Evolutionary conservation across 768 basidiomycete genomes (phyloP).

Genomic region (Boletus sp.): DNA sequence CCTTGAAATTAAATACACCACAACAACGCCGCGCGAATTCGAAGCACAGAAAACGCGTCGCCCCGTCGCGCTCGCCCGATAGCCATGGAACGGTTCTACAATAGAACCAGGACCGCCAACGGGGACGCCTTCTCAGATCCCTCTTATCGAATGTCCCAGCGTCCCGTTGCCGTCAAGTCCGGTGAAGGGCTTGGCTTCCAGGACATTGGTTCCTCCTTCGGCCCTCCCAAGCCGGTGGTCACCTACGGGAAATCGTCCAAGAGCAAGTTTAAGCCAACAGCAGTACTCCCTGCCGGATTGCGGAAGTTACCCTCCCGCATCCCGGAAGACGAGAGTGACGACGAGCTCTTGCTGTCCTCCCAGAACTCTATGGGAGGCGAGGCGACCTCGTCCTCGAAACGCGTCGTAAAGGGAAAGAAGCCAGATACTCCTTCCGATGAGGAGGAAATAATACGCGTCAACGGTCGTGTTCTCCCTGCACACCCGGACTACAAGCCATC

Average conservation of each 20-base stretch:
- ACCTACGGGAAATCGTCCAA: constrained; percentile 2
- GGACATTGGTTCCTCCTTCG: constrained; percentile 23
- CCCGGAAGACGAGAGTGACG: constrained; percentile 23
- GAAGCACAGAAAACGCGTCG: background rate
- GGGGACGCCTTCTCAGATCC: constrained; percentile 14
- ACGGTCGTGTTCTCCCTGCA: constrained; percentile 13
- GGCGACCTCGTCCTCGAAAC: constrained; percentile 13
- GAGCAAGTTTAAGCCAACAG: constrained; percentile 8
- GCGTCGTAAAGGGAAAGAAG: constrained; percentile 10
- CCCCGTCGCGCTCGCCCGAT: background rate
- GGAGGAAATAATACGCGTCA: constrained; percentile 13
- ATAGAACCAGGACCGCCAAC: background rate
- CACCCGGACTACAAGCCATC: constrained; percentile 27
- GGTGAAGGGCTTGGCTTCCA: constrained; percentile 28
- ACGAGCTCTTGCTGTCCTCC: constrained; percentile 28
- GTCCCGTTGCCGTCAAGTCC: constrained; percentile 22
- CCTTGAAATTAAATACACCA: constrained; percentile 26
- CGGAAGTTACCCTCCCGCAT: background rate
- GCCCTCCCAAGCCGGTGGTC: background rate
- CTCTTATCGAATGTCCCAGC: constrained; percentile 20
- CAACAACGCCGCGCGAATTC: constrained; percentile 29
- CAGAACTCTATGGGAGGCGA: constrained; percentile 15
- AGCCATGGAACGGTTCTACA: constrained; percentile 23
- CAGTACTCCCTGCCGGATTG: background rate
- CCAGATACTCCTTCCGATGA: background rate